These are phyloP conservation scores for Datisca glomerata DNA, from an alignment of 306 rosid genomes.

Conservation along the genomic window DNA sequence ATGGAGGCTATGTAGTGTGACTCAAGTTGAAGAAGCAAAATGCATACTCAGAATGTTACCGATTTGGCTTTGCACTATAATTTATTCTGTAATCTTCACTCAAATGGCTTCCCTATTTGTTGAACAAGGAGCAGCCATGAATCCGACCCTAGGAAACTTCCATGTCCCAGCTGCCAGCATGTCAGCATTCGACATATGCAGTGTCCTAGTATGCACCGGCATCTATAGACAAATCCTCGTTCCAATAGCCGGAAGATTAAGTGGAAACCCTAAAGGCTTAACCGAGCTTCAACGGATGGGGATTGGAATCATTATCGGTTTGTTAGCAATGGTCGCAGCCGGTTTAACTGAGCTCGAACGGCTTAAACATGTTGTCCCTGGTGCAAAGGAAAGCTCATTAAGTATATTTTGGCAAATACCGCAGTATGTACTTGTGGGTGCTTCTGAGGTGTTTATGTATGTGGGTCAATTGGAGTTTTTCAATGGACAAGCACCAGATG, in stretches of 20 bases:
- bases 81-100: slow-evolving; percentile 66
- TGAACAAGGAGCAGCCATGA: slow-evolving; percentile 71
- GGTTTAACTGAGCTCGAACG: slow-evolving; percentile 44
- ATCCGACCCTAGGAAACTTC: slow-evolving; percentile 25
- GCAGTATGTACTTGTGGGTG: slow-evolving; percentile 53
- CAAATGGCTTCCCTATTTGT: slow-evolving; percentile 78
- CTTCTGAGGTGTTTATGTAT: slow-evolving; percentile 68
- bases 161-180: slow-evolving; percentile 68
- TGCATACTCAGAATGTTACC: slow-evolving; percentile 60
- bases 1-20: slow-evolving; percentile 55
- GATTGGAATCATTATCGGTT: slow-evolving; percentile 47
- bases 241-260: slow-evolving; percentile 35
- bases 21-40: slow-evolving; percentile 77
- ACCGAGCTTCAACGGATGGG: slow-evolving; percentile 70
- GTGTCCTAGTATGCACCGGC: slow-evolving; percentile 43
- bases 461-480: slow-evolving; percentile 70
- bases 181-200: slow-evolving; percentile 53
- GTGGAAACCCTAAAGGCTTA: slow-evolving; percentile 28
- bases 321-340: slow-evolving; percentile 52
- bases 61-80: slow-evolving; percentile 66
- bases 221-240: slow-evolving; percentile 34
- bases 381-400: slow-evolving; percentile 31
- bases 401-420: slow-evolving; percentile 73
- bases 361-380: slow-evolving; percentile 25
- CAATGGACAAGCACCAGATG: slow-evolving; percentile 66